Base-by-base conservation (phyloP, 192 early-diverging fungal species). In the Paraglomus occultum region DNA sequence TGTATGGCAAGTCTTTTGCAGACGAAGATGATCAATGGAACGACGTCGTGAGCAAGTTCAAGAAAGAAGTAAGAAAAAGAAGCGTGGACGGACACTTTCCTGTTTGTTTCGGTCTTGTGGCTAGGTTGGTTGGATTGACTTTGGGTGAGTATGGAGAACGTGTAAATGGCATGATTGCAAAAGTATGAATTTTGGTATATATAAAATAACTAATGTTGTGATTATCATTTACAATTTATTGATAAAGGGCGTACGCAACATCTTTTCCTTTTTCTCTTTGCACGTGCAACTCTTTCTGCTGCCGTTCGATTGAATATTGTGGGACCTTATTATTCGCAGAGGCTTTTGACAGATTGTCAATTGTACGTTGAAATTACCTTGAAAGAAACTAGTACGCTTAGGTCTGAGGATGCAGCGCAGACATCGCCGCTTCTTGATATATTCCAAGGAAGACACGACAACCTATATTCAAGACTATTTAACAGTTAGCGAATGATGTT, bases 241-340 rank as follows among this genome's bases (percentile, higher is more conserved):
- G 18, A 23, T 22, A 59, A 58, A 90, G 89, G 85, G 7, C 87
- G 88, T 48, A 85, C 90, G 10, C 77, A 86, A 68, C 87, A 89
- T 67, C 80, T 96, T 44, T 90, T 85, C 67, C 66, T 98, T 57
- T 96, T 93, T 75, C 78, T 93, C 43, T 92, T 92, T 81, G 85
- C 88, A n/a, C 88, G 95, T 10, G 84, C 91, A n/a, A 74, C 94
- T 8, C 83, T 95, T 52, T 95, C 93, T 1, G 88, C 93, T 0
- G 93, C 93, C 6, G 89, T 98, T 22, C 84, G 95, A 10, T 80
- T 98, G 39, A 95, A 94, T 71, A 80, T 96, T 8, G 80, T 94
- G 50, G 95, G 95, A 1, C 95, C 95, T 6, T 93, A 95, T 74
- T 84, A 89, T 57, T 92, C 91, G 6, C 95, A 97, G 70, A 77